Evolutionary conservation across 2,329 filamentous ascomycete genomes (phyloP).

Genomic region (Paecilomyces sp.): DNA sequence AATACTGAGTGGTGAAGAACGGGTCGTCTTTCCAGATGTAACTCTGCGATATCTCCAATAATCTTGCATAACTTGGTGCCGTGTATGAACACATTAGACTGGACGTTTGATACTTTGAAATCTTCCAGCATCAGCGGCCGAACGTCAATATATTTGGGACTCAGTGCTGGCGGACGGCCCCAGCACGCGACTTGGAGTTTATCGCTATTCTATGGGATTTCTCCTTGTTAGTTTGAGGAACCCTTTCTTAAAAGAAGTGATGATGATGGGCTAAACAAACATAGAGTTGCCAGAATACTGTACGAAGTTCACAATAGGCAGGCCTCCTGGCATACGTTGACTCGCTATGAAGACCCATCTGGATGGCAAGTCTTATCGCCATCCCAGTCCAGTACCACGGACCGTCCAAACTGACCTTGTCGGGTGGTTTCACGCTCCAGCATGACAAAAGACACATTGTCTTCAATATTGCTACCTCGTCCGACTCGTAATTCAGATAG

Average conservation of each 20-base stretch:
- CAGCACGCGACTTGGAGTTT: slow-evolving; percentile 3
- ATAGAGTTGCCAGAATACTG: slow-evolving; percentile 3
- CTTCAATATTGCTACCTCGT: slow-evolving; percentile 8
- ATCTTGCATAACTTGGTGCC: slow-evolving; percentile 3
- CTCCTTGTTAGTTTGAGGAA: too few relatives aligned
- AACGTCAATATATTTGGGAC: slow-evolving; percentile 1
- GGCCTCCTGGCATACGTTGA: slow-evolving; percentile 8
- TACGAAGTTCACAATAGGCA: background rate
- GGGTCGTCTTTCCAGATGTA: slow-evolving; percentile 1
- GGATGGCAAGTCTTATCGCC: slow-evolving; percentile 10
- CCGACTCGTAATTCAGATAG: slow-evolving; percentile 10
- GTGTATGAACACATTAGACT: slow-evolving; percentile 1
- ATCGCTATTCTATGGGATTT: slow-evolving; percentile 1
- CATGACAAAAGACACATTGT: slow-evolving; percentile 12
- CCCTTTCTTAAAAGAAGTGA: too few relatives aligned
- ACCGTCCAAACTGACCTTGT: slow-evolving; percentile 9
- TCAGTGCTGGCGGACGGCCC: background rate
- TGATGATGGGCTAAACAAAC: background rate
- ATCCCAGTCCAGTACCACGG: slow-evolving; percentile 14
- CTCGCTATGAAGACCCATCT: slow-evolving; percentile 17
- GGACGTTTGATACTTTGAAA: slow-evolving; percentile 1
- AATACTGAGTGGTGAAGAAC: background rate
- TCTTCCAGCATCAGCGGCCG: background rate
- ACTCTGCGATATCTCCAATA: background rate
- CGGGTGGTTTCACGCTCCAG: slow-evolving; percentile 9